Evolutionary conservation across 306 rosid genomes (phyloP).

Genomic region (Vigna trinervia): DNA sequence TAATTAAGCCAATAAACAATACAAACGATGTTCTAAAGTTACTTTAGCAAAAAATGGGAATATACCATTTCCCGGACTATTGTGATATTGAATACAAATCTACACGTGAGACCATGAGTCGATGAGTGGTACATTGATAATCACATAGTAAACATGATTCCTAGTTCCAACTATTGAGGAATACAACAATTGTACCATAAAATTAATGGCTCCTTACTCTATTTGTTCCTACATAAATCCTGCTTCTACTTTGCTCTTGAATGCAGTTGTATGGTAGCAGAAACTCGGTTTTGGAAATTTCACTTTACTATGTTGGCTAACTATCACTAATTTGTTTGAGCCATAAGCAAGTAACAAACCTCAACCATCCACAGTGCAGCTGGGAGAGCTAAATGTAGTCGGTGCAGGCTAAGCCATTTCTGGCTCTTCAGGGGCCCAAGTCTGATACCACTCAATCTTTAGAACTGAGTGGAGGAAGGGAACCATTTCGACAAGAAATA

Average conservation of each 20-base stretch:
- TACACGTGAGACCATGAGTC: background rate
- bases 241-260: conserved; percentile 9
- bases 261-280: conserved; percentile 5
- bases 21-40: no score
- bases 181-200: background rate
- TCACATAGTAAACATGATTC: background rate
- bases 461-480: conserved; percentile 50
- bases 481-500: conserved; percentile 52
- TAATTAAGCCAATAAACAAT: no score
- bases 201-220: conserved; percentile 19
- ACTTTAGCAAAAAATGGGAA: no score
- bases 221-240: conserved; percentile 15
- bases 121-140: background rate
- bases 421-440: conserved; percentile 5
- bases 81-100: background rate
- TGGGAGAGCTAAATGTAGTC: conserved; percentile 28
- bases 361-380: conserved; percentile 13
- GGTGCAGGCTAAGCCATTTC: background rate
- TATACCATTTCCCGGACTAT: background rate
- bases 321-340: conserved; percentile 6
- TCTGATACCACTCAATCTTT: conserved; percentile 21
- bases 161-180: conserved; percentile 7
- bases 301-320: background rate
- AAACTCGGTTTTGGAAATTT: conserved; percentile 23
- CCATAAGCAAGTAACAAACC: conserved; percentile 25